phyloP scores from a whole-genome alignment of 306 rosid species.

The Castanea sativa region DNA sequence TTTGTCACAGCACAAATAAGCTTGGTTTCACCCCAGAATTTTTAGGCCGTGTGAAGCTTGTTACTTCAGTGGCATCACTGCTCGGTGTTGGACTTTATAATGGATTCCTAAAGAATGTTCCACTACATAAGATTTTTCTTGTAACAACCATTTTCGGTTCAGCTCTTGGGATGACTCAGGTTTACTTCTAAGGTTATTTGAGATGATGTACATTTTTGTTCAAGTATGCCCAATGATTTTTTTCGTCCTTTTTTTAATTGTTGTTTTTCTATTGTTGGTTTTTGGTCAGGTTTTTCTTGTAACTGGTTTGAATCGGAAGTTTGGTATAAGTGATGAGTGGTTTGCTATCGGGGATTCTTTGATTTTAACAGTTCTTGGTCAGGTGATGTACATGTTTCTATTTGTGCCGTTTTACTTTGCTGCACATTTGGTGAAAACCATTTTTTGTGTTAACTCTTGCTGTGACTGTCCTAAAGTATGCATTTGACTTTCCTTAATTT shows the following conservation, averaged over 20 bases:
- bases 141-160: constrained; percentile 69
- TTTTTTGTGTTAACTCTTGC: background rate
- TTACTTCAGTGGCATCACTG: constrained; percentile 88
- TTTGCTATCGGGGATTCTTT: constrained; percentile 95
- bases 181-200: constrained; percentile 5
- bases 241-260: background rate
- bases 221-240: constrained; percentile 6
- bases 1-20: constrained; percentile 76
- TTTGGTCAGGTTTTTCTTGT: constrained; percentile 70
- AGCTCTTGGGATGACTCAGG: constrained; percentile 97
- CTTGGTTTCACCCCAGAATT: constrained; percentile 91
- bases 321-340: constrained; percentile 95
- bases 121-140: constrained; percentile 72
- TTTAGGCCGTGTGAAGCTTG: constrained; percentile 93
- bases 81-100: constrained; percentile 93
- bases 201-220: background rate
- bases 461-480: constrained; percentile 18
- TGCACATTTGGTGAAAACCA: constrained; percentile 14
- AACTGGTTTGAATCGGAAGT: constrained; percentile 75
- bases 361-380: constrained; percentile 90
- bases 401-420: constrained; percentile 15
- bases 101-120: constrained; percentile 84
- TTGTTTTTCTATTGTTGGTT: background rate
- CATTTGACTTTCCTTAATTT: constrained; percentile 1
- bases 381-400: constrained; percentile 42